These are phyloP conservation scores for Tolypocladium cylindrosporum DNA, from an alignment of 2,329 filamentous ascomycete genomes.

Conservation along the genomic window DNA sequence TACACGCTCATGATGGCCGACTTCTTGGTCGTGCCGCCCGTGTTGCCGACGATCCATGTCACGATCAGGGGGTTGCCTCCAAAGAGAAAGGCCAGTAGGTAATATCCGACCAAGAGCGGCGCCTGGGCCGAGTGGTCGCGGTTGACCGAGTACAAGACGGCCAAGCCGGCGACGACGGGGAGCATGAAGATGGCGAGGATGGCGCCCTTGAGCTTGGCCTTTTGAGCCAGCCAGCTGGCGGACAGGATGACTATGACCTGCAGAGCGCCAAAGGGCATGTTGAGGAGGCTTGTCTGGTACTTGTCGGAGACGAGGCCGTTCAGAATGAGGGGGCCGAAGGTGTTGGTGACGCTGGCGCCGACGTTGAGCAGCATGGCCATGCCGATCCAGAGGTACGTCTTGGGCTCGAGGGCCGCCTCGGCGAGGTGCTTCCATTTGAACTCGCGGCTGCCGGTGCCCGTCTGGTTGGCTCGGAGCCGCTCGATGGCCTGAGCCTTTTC, in stretches of 20 bases:
- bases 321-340: conserved; percentile 55
- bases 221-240: conserved; percentile 47
- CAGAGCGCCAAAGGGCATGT: conserved; percentile 56
- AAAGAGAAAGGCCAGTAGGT: conserved; percentile 56
- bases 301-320: conserved; percentile 50
- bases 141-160: conserved; percentile 46
- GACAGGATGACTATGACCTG: conserved; percentile 50
- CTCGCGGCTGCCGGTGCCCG: conserved; percentile 61
- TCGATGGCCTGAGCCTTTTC: conserved; percentile 62
- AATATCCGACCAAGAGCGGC: conserved; percentile 49
- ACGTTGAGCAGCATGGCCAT: conserved; percentile 55
- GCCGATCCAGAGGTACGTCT: conserved; percentile 49
- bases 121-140: conserved; percentile 22
- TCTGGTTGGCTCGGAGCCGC: conserved; percentile 63
- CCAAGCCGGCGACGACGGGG: conserved; percentile 49
- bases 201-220: conserved; percentile 44
- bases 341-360: conserved; percentile 53
- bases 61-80: conserved; percentile 57
- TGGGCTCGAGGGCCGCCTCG: conserved; percentile 36
- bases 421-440: conserved; percentile 59
- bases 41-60: conserved; percentile 61
- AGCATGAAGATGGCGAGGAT: conserved; percentile 44
- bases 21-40: conserved; percentile 58
- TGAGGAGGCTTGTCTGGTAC: conserved; percentile 48
- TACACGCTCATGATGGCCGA: conserved; percentile 54